A percentile compares a stretch with the other conserved stretches of the same genome.
phyloP scores from a whole-genome alignment of 140 eudicot genomes.

The Ambrosia hybrid region DNA sequence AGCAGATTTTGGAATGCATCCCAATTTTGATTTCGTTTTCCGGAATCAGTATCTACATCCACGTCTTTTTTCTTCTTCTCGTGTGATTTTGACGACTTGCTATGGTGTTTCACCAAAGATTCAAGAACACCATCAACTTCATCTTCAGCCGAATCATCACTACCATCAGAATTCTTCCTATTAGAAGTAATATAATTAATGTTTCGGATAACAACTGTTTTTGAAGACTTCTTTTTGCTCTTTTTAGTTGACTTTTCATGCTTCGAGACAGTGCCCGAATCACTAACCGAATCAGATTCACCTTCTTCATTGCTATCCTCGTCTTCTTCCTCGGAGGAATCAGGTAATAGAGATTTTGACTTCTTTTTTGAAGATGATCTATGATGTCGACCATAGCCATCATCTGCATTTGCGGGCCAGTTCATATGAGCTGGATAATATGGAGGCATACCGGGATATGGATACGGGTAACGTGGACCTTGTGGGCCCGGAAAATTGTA shows the following conservation, averaged over 20 bases:
- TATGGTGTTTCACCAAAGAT: slow-evolving; percentile 57
- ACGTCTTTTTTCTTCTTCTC: slow-evolving; percentile 51
- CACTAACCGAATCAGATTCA: slow-evolving; percentile 52
- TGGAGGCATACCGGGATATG: slow-evolving; percentile 73
- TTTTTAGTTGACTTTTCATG: slow-evolving; percentile 57
- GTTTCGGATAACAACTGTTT: slow-evolving; percentile 91
- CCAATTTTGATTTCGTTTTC: slow-evolving; percentile 56
- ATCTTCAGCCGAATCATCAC: slow-evolving; percentile 51
- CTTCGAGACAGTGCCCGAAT: slow-evolving; percentile 47
- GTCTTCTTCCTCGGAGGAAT: slow-evolving; percentile 59
- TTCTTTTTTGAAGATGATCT: slow-evolving; percentile 67
- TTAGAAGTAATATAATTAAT: slow-evolving; percentile 88
- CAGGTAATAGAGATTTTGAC: slow-evolving; percentile 45
- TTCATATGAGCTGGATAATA: slow-evolving; percentile 78
- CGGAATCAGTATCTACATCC: slow-evolving; percentile 36
- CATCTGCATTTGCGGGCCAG: slow-evolving; percentile 65
- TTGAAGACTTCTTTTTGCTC: slow-evolving; percentile 74
- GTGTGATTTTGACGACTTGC: slow-evolving; percentile 49
- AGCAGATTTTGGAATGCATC: slow-evolving; percentile 81
- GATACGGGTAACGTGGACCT: slow-evolving; percentile 73
- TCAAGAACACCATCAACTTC: slow-evolving; percentile 72
- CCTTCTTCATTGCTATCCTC: slow-evolving; percentile 50
- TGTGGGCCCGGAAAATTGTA: slow-evolving; percentile 68
- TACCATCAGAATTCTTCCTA: slow-evolving; percentile 52
- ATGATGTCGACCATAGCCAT: slow-evolving; percentile 47